Base-by-base conservation (phyloP, 2,329 filamentous ascomycete genomes). In the Xylaria hypoxylon region DNA sequence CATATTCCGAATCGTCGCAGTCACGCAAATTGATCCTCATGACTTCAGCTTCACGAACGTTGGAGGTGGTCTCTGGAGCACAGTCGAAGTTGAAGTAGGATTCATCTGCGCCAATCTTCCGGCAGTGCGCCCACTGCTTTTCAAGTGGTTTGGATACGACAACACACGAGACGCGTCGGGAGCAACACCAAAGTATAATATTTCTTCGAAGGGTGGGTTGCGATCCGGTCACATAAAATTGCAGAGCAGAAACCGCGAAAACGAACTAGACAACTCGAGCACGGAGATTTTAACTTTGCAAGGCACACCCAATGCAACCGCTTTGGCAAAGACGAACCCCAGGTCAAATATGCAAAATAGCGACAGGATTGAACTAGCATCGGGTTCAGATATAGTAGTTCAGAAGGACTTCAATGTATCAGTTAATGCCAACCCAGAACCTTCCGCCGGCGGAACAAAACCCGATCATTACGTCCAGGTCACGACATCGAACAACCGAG, bases 51-150 rank as follows among this genome's bases (percentile, higher is more conserved):
- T 71, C 31, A 71, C 71, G 10, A 75, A 74, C 35, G 70, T 76
- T 15, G 69, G 69, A 33, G 73, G 72, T 11, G 72, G 73, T 35
- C 69, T 76, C 15, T 76, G 74, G 74, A 75, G 74, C 26, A 72
- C 72, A 13, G 68, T 75, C 24, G 74, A 76, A 48, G 72, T 76
- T 2, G 70, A 75, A 59, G 71, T 74, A 44, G 73, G 73, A 1
- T 76, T 76, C 62, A 75, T 75, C 26, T 75, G 74, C 57, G 72
- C 73, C 1, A 76, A 76, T 44, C 65, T 75, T 13, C 73, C 73
- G 7, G 73, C 73, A 3, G 68, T 72, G 19, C 70, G 71, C 6
- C 73, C 74, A 17, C 48, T 75, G 2, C 11, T 75, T 22, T 74
- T 74, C 59, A 72, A 70, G 51, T 71, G 67, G 67, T 68, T 75